Evolutionary conservation across 257 asterid genomes (phyloP).

Genomic region (Osmanthus fragrans): DNA sequence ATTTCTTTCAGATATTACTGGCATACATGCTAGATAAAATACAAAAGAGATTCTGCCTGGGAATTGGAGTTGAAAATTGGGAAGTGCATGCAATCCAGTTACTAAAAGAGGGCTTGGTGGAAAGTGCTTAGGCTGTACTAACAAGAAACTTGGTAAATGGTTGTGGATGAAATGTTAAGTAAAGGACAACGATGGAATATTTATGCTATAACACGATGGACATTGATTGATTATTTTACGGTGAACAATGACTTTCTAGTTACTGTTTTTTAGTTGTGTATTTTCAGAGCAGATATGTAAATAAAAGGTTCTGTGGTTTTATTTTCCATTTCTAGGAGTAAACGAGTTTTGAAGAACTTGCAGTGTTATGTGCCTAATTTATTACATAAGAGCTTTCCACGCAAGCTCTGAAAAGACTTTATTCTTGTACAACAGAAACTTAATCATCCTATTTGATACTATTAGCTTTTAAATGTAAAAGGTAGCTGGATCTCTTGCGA

Average conservation of each 20-base stretch:
- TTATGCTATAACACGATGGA: background rate
- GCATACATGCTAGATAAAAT: background rate
- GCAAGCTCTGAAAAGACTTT: background rate
- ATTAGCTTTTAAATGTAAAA: background rate
- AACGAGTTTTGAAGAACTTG: background rate
- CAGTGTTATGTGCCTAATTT: background rate
- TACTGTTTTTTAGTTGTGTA: background rate
- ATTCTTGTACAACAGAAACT: background rate
- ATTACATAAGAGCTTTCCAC: background rate
- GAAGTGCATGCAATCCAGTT: background rate
- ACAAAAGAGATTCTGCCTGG: background rate
- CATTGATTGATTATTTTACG: background rate
- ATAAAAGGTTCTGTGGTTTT: background rate
- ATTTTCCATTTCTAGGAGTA: background rate
- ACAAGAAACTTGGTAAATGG: background rate
- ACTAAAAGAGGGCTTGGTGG: background rate
- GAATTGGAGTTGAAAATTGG: background rate
- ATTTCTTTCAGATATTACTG: background rate
- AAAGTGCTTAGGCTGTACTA: background rate
- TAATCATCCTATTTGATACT: background rate
- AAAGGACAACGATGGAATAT: background rate
- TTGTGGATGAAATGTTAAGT: background rate
- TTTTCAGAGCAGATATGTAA: background rate
- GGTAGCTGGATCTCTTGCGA: background rate
- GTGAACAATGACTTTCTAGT: background rate